A percentile compares a stretch with the other conserved stretches of the same genome.
Evolutionary conservation across 2,329 filamentous ascomycete species (phyloP).

Genomic region (Penicillium vulpinum): DNA sequence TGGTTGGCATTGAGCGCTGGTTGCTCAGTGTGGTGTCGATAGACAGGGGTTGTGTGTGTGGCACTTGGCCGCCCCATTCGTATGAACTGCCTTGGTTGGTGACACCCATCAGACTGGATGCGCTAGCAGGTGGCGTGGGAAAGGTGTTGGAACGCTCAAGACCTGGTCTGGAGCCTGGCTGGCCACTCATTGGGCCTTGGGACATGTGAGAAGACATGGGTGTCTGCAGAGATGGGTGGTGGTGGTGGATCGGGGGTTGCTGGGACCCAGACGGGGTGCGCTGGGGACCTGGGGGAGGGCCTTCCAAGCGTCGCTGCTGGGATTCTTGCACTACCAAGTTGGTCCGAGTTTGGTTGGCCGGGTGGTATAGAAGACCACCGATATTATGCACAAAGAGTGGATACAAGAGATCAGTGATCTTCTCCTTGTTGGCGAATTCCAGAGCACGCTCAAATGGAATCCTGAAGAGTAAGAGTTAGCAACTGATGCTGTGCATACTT

Average conservation of each 20-base stretch:
- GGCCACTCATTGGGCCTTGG: constrained; percentile 62
- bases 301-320: constrained; percentile 72
- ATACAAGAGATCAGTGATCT: constrained; percentile 93
- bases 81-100: constrained; percentile 71
- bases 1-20: constrained; percentile 81
- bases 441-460: constrained; percentile 97
- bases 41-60: constrained; percentile 69
- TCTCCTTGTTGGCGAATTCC: constrained; percentile 99
- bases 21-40: constrained; percentile 79
- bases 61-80: constrained; percentile 70
- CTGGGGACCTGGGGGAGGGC: constrained; percentile 45
- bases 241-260: constrained; percentile 54
- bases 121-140: constrained; percentile 88
- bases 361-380: constrained; percentile 87
- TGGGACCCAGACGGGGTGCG: constrained; percentile 67
- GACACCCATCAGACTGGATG: constrained; percentile 82
- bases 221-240: constrained; percentile 68
- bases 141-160: constrained; percentile 89
- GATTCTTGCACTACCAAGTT: constrained; percentile 84
- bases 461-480: constrained; percentile 53
- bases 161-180: constrained; percentile 65
- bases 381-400: constrained; percentile 98
- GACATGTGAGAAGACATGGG: constrained; percentile 61
- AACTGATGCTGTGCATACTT: not conserved
- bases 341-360: constrained; percentile 74